These are phyloP conservation scores for Meyerozyma guilliermondii DNA, from an alignment of 1,139 yeast genomes.

Conservation along the genomic window DNA sequence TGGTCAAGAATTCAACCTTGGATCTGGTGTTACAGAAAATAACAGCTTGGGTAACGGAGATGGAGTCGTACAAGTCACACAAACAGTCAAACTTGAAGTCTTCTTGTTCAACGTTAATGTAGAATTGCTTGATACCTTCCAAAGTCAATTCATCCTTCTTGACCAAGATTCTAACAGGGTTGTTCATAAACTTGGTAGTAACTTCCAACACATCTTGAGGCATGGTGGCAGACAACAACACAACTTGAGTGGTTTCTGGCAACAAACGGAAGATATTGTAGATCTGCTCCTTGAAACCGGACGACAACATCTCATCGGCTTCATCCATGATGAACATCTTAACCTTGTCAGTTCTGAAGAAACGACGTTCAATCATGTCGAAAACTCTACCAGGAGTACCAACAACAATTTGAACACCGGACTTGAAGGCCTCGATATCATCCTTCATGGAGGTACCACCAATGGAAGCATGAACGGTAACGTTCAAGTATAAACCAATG, in stretches of 20 bases:
- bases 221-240: conserved; percentile 94
- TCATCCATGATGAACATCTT: conserved; percentile 98
- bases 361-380: conserved; percentile 95
- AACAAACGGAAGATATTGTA: conserved; percentile 93
- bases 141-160: conserved; percentile 97
- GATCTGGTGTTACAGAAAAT: conserved; percentile 99
- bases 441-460: conserved; percentile 95
- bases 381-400: conserved; percentile 99
- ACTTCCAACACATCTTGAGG: conserved; percentile 96
- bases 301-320: conserved; percentile 97
- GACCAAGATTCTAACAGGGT: conserved; percentile 95
- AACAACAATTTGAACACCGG: conserved; percentile 93
- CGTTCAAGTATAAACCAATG: conserved; percentile 89
- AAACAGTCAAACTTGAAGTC: conserved; percentile 92
- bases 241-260: conserved; percentile 95
- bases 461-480: conserved; percentile 95
- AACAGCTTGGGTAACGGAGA: conserved; percentile 98
- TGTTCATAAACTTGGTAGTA: conserved; percentile 94
- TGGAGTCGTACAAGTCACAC: conserved; percentile 94
- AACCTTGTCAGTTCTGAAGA: conserved; percentile 81
- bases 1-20: conserved; percentile 92
- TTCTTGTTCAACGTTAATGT: conserved; percentile 90
- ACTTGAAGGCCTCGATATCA: conserved; percentile 86
- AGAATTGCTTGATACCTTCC: conserved; percentile 98
- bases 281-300: conserved; percentile 97